Percentiles rank a stretch among this genome's conserved stretches.
These are phyloP conservation scores for Prunus davidiana DNA, from an alignment of 306 rosid genomes.

Conservation along the genomic window DNA sequence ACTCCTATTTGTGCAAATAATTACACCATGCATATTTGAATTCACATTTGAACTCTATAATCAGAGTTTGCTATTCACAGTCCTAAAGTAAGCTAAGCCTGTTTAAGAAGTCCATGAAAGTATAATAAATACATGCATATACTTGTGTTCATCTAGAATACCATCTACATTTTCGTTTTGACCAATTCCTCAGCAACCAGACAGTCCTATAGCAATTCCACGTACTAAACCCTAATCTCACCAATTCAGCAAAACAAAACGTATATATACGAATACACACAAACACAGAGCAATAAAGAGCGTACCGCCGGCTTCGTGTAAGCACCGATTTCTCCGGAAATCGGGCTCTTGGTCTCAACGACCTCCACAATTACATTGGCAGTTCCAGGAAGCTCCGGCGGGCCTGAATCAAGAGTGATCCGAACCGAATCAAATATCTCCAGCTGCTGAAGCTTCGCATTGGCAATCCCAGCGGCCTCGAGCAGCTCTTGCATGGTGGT, in stretches of 20 bases:
- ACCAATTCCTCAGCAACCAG: slow-evolving; percentile 26
- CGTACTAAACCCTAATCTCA: neutral
- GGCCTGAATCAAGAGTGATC: slow-evolving; percentile 77
- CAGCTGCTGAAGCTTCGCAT: slow-evolving; percentile 63
- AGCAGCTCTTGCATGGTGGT: slow-evolving; percentile 73
- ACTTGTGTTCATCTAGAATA: neutral
- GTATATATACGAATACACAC: neutral
- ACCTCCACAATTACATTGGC: slow-evolving; percentile 75
- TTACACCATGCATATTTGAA: neutral
- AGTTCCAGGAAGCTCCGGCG: slow-evolving; percentile 75
- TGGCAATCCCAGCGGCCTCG: slow-evolving; percentile 57
- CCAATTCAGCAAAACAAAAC: neutral
- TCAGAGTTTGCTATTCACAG: neutral
- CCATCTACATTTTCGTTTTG: neutral
- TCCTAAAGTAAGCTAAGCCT: neutral
- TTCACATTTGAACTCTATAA: neutral
- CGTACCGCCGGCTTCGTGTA: slow-evolving; percentile 78
- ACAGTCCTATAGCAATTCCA: neutral
- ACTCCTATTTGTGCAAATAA: neutral
- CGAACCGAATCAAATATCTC: slow-evolving; percentile 69
- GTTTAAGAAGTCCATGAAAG: neutral
- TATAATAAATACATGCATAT: neutral
- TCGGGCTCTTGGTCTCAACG: slow-evolving; percentile 47
- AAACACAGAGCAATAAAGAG: slow-evolving; percentile 11
- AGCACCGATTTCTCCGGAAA: slow-evolving; percentile 66